Evolutionary conservation across 768 basidiomycete genomes (phyloP).

Genomic region (Coprinellus micaceus): DNA sequence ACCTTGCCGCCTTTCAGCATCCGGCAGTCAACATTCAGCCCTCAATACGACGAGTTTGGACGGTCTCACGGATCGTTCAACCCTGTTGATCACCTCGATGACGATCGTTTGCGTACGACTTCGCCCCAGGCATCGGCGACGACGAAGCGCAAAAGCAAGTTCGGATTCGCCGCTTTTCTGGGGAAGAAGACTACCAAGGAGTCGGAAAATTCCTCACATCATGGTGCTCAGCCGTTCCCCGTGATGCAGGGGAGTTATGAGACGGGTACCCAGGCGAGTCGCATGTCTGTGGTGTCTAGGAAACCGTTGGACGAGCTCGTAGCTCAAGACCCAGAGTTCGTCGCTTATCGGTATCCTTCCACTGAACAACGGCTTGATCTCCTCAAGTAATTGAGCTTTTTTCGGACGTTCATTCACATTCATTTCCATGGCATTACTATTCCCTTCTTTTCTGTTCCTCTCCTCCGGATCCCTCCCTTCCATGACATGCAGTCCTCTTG

Average conservation of each 20-base stretch:
- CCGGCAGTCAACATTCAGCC: constrained; percentile 32
- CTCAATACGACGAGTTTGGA: constrained; percentile 71
- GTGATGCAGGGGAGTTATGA: constrained; percentile 26
- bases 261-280: constrained; percentile 25
- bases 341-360: constrained; percentile 85
- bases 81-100: constrained; percentile 39
- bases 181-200: constrained; percentile 46
- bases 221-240: constrained; percentile 45
- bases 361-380: constrained; percentile 66
- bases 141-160: constrained; percentile 69
- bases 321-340: constrained; percentile 81
- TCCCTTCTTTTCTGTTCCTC: not conserved
- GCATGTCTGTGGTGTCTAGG: constrained; percentile 62
- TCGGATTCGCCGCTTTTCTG: constrained; percentile 64
- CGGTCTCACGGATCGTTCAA: constrained; percentile 50
- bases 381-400: constrained; percentile 29
- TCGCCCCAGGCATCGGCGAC: constrained; percentile 30
- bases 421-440: not conserved
- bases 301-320: constrained; percentile 76
- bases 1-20: constrained; percentile 42
- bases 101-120: constrained; percentile 20
- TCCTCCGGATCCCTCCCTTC: not conserved
- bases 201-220: constrained; percentile 33
- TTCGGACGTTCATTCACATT: constrained; percentile 2
- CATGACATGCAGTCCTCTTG: not conserved